phyloP scores from a whole-genome alignment of 495 filamentous ascomycete species.

The Penicillium fimorum region DNA sequence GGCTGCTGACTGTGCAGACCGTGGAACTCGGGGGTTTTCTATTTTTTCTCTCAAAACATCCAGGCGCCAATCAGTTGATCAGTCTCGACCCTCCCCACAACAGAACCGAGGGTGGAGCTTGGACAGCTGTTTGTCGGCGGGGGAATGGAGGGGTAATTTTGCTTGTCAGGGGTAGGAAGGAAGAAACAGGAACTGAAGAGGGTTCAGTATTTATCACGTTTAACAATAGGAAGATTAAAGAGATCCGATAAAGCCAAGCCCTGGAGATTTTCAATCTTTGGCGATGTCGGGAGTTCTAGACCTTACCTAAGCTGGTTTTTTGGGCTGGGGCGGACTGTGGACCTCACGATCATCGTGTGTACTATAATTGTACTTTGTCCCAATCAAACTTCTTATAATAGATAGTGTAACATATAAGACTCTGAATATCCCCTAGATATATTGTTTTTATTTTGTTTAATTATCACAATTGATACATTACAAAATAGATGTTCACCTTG shows the following conservation, averaged over 20 bases:
- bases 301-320: conserved; percentile 4
- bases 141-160: conserved; percentile 17
- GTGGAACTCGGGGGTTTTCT: conserved; percentile 12
- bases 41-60: conserved; percentile 24
- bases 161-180: not conserved
- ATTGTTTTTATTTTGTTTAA: too few relatives aligned
- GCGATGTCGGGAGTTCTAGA: not conserved
- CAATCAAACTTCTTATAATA: not conserved
- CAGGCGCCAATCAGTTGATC: conserved; percentile 28
- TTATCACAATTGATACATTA: too few relatives aligned
- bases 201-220: not conserved
- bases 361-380: not conserved
- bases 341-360: not conserved
- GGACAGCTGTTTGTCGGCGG: conserved; percentile 20
- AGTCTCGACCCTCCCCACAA: conserved; percentile 33
- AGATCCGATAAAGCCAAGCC: not conserved
- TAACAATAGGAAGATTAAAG: not conserved
- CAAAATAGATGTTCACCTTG: not conserved
- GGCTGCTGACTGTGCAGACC: conserved; percentile 24
- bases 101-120: conserved; percentile 31
- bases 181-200: not conserved
- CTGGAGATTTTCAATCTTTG: not conserved
- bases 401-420: not conserved
- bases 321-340: not conserved
- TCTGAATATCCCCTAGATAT: not conserved